Evolutionary conservation across 805 yeast genomes (phyloP).

Genomic region (Pichia nanzhaoensis): DNA sequence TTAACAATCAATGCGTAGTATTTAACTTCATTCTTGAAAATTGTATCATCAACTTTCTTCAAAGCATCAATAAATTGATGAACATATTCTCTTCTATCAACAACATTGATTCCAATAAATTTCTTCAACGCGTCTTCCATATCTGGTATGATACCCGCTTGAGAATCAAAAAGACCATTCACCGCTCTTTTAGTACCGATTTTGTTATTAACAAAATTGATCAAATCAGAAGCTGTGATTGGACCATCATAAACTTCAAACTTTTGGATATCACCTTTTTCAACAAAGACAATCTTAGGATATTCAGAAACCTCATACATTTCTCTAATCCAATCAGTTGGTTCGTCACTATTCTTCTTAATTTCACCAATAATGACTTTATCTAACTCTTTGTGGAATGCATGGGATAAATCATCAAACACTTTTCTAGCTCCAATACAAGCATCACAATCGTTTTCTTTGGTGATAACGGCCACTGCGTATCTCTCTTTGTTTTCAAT

Average conservation of each 20-base stretch:
- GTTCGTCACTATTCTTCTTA: conserved; percentile 39
- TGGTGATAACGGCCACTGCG: conserved; percentile 47
- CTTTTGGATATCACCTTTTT: conserved; percentile 31
- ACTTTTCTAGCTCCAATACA: conserved; percentile 48
- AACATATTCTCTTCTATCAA: conserved; percentile 21
- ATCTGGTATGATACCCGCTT: conserved; percentile 36
- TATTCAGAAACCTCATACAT: conserved; percentile 37
- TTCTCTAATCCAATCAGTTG: conserved; percentile 36
- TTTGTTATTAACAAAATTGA: conserved; percentile 42
- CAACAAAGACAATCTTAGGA: conserved; percentile 53
- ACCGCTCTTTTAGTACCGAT: conserved; percentile 35
- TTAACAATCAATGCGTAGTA: conserved; percentile 42
- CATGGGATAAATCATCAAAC: conserved; percentile 44
- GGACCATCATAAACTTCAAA: conserved; percentile 33
- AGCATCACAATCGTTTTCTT: conserved; percentile 36
- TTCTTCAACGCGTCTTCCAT: conserved; percentile 28
- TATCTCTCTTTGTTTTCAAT: conserved; percentile 32
- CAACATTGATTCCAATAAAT: conserved; percentile 27
- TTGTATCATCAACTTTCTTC: conserved; percentile 26
- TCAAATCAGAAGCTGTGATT: conserved; percentile 41
- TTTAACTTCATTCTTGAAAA: conserved; percentile 25
- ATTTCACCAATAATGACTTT: conserved; percentile 40
- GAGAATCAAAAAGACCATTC: conserved; percentile 34
- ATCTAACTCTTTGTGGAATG: conserved; percentile 36
- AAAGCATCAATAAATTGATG: conserved; percentile 33